Evolutionary conservation across 106 monocot species (phyloP).

Genomic region (Phalaenopsis aphrodite): DNA sequence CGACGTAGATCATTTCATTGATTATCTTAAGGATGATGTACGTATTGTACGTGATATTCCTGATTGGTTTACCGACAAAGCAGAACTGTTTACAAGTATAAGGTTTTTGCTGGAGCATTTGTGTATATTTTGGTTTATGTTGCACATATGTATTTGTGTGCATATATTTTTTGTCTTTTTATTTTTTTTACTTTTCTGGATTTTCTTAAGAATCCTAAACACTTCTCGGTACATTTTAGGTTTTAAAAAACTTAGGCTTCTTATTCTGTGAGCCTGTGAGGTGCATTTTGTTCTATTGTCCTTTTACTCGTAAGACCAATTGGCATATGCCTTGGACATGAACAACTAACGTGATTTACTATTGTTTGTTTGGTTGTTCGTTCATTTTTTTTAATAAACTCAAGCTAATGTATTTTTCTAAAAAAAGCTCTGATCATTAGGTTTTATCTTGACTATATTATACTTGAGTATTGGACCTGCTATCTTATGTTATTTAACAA

Average conservation of each 20-base stretch:
- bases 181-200: neutral
- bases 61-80: constrained; percentile 76
- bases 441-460: neutral
- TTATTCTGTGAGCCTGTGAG: neutral
- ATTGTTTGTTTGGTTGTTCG: neutral
- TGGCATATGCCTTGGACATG: neutral
- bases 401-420: neutral
- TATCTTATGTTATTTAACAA: neutral
- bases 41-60: constrained; percentile 92
- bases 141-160: neutral
- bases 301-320: neutral
- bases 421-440: neutral
- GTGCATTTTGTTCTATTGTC: neutral
- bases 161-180: neutral
- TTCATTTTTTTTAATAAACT: neutral
- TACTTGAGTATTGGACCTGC: neutral
- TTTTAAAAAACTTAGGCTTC: neutral
- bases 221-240: neutral
- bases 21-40: constrained; percentile 97
- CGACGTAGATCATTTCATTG: constrained; percentile 95
- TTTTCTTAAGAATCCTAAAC: neutral
- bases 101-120: constrained; percentile 32
- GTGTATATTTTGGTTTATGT: neutral
- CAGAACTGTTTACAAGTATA: constrained; percentile 91
- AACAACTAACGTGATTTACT: neutral